Conservation (phyloP, 768 basidiomycete genomes). For the Sistotremastrum suecicum region DNA sequence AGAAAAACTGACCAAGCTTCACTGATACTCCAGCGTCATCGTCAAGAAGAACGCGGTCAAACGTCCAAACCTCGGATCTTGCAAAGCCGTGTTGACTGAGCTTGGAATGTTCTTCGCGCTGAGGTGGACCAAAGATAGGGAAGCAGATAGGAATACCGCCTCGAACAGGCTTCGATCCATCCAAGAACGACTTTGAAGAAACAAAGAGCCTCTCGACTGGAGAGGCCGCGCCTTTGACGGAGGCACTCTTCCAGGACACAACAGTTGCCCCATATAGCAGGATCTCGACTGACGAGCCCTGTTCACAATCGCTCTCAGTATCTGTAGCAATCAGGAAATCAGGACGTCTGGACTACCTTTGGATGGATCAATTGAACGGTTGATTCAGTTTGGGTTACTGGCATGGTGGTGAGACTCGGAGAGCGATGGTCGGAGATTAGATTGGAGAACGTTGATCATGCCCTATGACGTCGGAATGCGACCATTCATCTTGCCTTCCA, state of each 20-base stretch:
- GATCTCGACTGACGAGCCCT: slow-evolving; percentile 57
- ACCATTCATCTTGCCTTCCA: no score
- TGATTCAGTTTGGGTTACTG: slow-evolving; percentile 30
- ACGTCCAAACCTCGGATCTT: slow-evolving; percentile 60
- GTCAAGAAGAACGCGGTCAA: slow-evolving; percentile 49
- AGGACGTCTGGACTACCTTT: slow-evolving; percentile 26
- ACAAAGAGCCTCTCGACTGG: slow-evolving; percentile 66
- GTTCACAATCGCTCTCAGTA: background rate
- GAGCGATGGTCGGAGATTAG: background rate
- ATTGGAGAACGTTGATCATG: background rate
- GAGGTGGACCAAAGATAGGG: slow-evolving; percentile 81
- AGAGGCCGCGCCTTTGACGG: slow-evolving; percentile 15
- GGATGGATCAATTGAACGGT: slow-evolving; percentile 44
- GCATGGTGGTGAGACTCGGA: slow-evolving; percentile 28
- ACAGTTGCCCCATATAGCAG: slow-evolving; percentile 78
- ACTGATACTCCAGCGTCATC: slow-evolving; percentile 62
- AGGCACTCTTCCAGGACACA: slow-evolving; percentile 65
- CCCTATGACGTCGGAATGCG: no score
- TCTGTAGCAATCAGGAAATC: background rate
- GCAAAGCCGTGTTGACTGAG: slow-evolving; percentile 89
- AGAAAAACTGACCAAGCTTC: slow-evolving; percentile 44
- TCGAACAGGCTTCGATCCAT: slow-evolving; percentile 66
- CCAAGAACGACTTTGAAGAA: slow-evolving; percentile 62
- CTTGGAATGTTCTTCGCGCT: slow-evolving; percentile 52
- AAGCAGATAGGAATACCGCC: slow-evolving; percentile 54